Base-by-base conservation (phyloP, 495 filamentous ascomycete genomes). In the Cercophora newfieldiana region DNA sequence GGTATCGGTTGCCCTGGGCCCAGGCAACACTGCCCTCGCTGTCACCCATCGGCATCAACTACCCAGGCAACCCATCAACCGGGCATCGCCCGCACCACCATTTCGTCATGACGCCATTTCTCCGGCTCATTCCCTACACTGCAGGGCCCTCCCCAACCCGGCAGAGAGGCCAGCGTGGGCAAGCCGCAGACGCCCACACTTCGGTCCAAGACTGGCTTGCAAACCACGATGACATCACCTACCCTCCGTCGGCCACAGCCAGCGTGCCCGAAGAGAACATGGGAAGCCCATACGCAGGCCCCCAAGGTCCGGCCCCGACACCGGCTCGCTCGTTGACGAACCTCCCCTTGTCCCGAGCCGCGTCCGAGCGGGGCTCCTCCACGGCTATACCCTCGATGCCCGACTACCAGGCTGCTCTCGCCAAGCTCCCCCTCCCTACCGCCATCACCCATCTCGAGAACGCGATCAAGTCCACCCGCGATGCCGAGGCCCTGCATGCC, bases 401-500 rank as follows among this genome's bases (percentile, higher is more conserved):
- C 50, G 24, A 53, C 24, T 14, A 53, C 7, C 1, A 26, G 2
- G 3, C 6, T n/a, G 33, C 19, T 0, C 26, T 19, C 7, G 26
- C 10, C 4, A 44, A 44, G 12, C 18, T 44, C 12, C 37, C 37
- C 4, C 18, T 44, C 10, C 37, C 10, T 16, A 14, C 37, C 37
- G 37, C 37, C 37, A 4, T 31, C 25, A 8, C 26, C 24, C 26
- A 21, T 6, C 58, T 62, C 14, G 14, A 48, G 8, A 29, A 18
- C 12, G 54, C 66, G n/a, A 63, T 60, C 55, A n/a, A 57, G 26
- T 26, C 29, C n/a, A 53, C 50, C 28, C 56, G 59, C 65, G 62
- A 62, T 1, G 62, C 58, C 37, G 65, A 68, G 33, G 48, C 26
- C 0, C 51, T 68, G 14, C 68, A 71, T 22, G 65, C 65, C 19